Percentiles rank a stretch among this genome's conserved stretches.
Conservation (phyloP, 306 rosid species). For the Cicer bijugum region DNA sequence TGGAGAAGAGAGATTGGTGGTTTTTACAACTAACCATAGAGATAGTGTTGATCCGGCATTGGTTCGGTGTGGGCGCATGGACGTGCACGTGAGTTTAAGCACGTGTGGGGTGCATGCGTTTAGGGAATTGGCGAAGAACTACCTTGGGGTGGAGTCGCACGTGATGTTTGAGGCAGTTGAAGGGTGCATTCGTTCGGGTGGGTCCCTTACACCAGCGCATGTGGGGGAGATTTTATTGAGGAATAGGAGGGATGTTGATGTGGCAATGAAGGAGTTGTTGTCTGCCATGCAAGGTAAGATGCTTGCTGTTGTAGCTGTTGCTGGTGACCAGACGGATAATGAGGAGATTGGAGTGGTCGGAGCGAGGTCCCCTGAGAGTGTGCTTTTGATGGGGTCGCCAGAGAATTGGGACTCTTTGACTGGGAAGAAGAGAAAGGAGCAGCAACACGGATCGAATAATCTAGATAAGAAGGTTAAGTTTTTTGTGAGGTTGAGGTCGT, state of each 20-base stretch:
- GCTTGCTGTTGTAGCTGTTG: constrained; percentile 33
- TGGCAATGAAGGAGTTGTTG: constrained; percentile 74
- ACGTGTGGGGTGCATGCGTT: constrained; percentile 80
- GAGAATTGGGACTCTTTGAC: constrained; percentile 69
- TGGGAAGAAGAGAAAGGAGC: constrained; percentile 62
- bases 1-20: constrained; percentile 81
- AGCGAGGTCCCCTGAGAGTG: constrained; percentile 78
- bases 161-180: constrained; percentile 65
- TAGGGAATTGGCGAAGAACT: constrained; percentile 60
- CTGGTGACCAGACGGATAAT: constrained; percentile 47
- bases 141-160: constrained; percentile 63
- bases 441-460: constrained; percentile 21
- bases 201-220: constrained; percentile 85
- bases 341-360: constrained; percentile 47
- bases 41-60: constrained; percentile 83
- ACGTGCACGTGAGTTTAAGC: constrained; percentile 80
- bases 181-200: constrained; percentile 64
- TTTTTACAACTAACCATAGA: constrained; percentile 75
- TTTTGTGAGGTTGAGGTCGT: constrained; percentile 77
- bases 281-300: constrained; percentile 66
- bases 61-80: constrained; percentile 87
- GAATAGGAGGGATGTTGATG: constrained; percentile 60
- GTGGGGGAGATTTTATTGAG: constrained; percentile 76
- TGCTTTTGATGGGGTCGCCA: constrained; percentile 74
- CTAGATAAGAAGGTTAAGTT: constrained; percentile 69